These are phyloP conservation scores for Zymoseptoria tritici DNA, from an alignment of 2,329 filamentous ascomycete species.

Conservation along the genomic window DNA sequence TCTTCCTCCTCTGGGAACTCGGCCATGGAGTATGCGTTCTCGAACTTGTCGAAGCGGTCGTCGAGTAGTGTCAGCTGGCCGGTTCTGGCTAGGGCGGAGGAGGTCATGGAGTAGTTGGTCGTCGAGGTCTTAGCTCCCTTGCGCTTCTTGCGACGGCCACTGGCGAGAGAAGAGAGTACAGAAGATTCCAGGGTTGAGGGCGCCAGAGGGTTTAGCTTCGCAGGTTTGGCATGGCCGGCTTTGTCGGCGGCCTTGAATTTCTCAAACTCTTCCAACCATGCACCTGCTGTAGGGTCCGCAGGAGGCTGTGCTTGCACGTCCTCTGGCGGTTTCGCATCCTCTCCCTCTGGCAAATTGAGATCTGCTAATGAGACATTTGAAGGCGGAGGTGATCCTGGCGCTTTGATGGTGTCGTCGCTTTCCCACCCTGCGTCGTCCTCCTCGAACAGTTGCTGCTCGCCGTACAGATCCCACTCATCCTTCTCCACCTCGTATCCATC, in stretches of 20 bases:
- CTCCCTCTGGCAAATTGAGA: slow-evolving; percentile 45
- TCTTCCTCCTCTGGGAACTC: slow-evolving; percentile 27
- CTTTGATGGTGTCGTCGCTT: slow-evolving; percentile 82
- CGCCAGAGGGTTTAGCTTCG: slow-evolving; percentile 23
- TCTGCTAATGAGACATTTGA: slow-evolving; percentile 17
- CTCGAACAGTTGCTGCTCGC: slow-evolving; percentile 27
- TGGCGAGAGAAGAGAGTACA: slow-evolving; percentile 61
- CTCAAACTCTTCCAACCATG: slow-evolving; percentile 88
- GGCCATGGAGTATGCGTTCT: slow-evolving; percentile 63
- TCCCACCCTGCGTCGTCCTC: slow-evolving; percentile 81
- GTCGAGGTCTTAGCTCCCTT: slow-evolving; percentile 87
- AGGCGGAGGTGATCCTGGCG: slow-evolving; percentile 28
- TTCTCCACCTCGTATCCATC: slow-evolving; percentile 68
- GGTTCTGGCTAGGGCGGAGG: slow-evolving; percentile 76
- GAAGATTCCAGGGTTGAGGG: slow-evolving; percentile 64
- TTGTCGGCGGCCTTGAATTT: slow-evolving; percentile 66
- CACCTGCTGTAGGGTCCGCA: slow-evolving; percentile 49
- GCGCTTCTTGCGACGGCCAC: slow-evolving; percentile 82
- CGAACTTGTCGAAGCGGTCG: slow-evolving; percentile 81
- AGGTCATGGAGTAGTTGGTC: slow-evolving; percentile 86
- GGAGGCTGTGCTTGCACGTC: slow-evolving; percentile 29
- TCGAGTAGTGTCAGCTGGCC: slow-evolving; percentile 81
- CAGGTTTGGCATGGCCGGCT: slow-evolving; percentile 34
- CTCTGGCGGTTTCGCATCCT: slow-evolving; percentile 28
- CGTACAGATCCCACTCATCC: slow-evolving; percentile 63